A percentile compares a stretch with the other conserved stretches of the same genome.
These are phyloP conservation scores for Isoetes engelmannii DNA, from an alignment of 83 land plant genomes.

Conservation along the genomic window DNA sequence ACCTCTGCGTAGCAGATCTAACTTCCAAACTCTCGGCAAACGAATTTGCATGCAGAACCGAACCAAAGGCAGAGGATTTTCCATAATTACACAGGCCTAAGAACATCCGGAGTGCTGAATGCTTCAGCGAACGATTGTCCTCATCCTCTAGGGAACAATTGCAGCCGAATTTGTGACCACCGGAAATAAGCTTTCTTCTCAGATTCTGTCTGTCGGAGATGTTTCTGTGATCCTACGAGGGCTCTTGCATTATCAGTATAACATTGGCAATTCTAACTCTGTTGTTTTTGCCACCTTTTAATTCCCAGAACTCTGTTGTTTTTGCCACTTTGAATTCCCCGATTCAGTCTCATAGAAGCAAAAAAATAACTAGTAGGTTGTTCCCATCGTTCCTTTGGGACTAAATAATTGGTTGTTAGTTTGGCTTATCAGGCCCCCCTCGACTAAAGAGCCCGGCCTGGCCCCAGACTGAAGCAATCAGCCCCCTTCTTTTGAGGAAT, in stretches of 20 bases:
- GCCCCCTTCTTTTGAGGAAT: too few species aligned
- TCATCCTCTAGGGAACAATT: background rate
- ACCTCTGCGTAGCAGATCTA: background rate
- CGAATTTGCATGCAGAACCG: background rate
- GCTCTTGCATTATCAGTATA: constrained; percentile 40
- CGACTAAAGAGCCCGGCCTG: too few species aligned
- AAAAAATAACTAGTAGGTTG: too few species aligned
- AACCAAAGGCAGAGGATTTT: background rate
- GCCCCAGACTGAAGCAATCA: too few species aligned
- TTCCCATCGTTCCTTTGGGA: too few species aligned
- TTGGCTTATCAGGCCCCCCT: too few species aligned
- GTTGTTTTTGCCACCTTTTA: constrained; percentile 32
- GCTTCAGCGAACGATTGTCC: background rate
- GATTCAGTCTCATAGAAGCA: too few species aligned
- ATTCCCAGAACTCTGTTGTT: constrained; percentile 45
- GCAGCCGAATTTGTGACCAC: background rate
- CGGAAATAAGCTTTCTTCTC: constrained; percentile 23
- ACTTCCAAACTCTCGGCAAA: background rate
- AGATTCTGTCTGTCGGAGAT: constrained; percentile 32
- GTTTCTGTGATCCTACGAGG: constrained; percentile 41
- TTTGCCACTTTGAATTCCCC: too few species aligned
- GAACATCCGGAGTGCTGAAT: background rate
- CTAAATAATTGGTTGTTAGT: too few species aligned
- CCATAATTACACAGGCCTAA: background rate
- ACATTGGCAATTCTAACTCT: constrained; percentile 22